These are phyloP conservation scores for Amanita rubescens DNA, from an alignment of 768 basidiomycete genomes.

Conservation along the genomic window DNA sequence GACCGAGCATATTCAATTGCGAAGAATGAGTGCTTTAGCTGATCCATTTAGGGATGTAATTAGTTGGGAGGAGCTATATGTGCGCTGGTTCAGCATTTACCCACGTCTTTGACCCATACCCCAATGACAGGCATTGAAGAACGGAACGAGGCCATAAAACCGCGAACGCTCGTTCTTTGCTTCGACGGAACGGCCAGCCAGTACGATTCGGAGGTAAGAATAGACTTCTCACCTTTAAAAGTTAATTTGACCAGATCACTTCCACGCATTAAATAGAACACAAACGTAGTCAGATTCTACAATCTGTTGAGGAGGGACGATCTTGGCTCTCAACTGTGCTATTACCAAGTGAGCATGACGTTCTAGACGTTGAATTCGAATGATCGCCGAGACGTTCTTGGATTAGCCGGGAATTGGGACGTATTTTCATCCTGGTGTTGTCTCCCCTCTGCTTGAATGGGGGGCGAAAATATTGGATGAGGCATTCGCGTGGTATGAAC, in stretches of 20 bases:
- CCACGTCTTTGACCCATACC: too few species aligned
- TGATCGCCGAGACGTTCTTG: slow-evolving; percentile 8
- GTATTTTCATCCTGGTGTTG: slow-evolving; percentile 54
- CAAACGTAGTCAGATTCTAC: slow-evolving; percentile 68
- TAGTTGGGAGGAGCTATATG: too few species aligned
- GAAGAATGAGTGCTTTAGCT: not conserved
- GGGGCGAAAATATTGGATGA: slow-evolving; percentile 55
- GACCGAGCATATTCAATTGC: too few species aligned
- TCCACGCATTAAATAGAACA: slow-evolving; percentile 31
- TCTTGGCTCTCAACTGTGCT: slow-evolving; percentile 48
- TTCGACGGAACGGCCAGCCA: slow-evolving; percentile 63
- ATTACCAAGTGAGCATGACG: slow-evolving; percentile 52
- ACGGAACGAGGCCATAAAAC: slow-evolving; percentile 4
- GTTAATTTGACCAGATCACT: not conserved
- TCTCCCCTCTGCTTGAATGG: slow-evolving; percentile 53
- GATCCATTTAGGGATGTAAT: too few species aligned
- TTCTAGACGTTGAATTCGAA: not conserved
- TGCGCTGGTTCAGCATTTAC: too few species aligned
- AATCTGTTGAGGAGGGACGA: slow-evolving; percentile 57
- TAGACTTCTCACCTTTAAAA: not conserved
- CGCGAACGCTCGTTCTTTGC: slow-evolving; percentile 51
- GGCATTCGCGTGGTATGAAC: slow-evolving; percentile 62
- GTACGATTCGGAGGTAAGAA: slow-evolving; percentile 39
- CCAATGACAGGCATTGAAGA: not conserved
- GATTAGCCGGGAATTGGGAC: slow-evolving; percentile 40